Percentiles rank a stretch among this genome's conserved stretches.
These are phyloP conservation scores for Shiraia bambusicola DNA, from an alignment of 2,329 filamentous ascomycete genomes.

Conservation along the genomic window DNA sequence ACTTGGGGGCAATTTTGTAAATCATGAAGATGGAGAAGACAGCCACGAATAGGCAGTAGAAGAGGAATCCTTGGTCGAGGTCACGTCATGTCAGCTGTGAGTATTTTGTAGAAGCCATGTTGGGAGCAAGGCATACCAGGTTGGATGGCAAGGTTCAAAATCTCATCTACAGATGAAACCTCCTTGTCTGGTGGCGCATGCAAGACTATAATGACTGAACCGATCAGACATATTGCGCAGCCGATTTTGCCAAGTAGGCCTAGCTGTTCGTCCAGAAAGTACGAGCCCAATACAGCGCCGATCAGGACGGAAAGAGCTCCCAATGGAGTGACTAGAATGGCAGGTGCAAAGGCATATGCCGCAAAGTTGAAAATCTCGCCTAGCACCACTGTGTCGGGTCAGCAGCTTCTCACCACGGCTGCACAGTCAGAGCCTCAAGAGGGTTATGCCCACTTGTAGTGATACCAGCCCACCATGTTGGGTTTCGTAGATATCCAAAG, in stretches of 20 bases:
- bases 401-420: slow-evolving; percentile 9
- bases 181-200: slow-evolving; percentile 94
- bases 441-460: slow-evolving; percentile 66
- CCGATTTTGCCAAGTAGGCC: slow-evolving; percentile 91
- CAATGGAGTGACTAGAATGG: slow-evolving; percentile 95
- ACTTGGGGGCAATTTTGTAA: slow-evolving; percentile 83
- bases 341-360: slow-evolving; percentile 95
- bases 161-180: slow-evolving; percentile 87
- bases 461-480: slow-evolving; percentile 97
- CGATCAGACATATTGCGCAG: slow-evolving; percentile 93
- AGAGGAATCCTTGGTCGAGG: slow-evolving; percentile 75
- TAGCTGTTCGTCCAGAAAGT: slow-evolving; percentile 87
- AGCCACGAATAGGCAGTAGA: slow-evolving; percentile 79
- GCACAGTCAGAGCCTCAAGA: neutral
- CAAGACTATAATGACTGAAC: slow-evolving; percentile 94
- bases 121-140: slow-evolving; percentile 66
- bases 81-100: slow-evolving; percentile 12
- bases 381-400: slow-evolving; percentile 67
- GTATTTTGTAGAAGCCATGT: neutral
- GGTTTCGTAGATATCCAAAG: slow-evolving; percentile 88
- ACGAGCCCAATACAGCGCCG: slow-evolving; percentile 89
- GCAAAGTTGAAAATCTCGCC: slow-evolving; percentile 97
- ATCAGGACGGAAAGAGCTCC: slow-evolving; percentile 94
- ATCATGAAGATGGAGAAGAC: slow-evolving; percentile 93
- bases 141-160: slow-evolving; percentile 84